A percentile compares a stretch with the other conserved stretches of the same genome.
These are phyloP conservation scores for Fusarium secorum DNA, from an alignment of 2,329 filamentous ascomycete genomes.

Conservation along the genomic window DNA sequence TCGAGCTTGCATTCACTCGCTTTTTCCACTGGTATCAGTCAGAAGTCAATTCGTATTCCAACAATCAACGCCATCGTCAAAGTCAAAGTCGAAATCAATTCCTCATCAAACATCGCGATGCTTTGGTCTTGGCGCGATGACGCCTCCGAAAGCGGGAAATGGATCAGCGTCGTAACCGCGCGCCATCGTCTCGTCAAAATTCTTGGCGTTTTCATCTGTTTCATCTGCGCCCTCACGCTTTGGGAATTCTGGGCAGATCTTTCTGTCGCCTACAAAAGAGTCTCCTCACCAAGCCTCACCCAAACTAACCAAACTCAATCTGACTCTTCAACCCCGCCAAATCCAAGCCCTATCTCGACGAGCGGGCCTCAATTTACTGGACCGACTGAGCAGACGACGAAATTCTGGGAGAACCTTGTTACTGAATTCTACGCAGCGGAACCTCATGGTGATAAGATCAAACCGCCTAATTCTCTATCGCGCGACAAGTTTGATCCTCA, in stretches of 20 bases:
- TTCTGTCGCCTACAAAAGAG: constrained; percentile 15
- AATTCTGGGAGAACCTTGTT: constrained; percentile 27
- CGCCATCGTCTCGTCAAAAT: constrained; percentile 21
- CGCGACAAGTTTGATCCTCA: constrained; percentile 31
- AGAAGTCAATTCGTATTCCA: no score
- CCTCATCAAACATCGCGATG: neutral
- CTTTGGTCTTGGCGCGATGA: constrained; percentile 8
- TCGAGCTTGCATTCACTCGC: neutral
- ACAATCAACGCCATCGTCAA: neutral
- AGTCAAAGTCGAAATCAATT: neutral
- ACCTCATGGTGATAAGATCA: constrained; percentile 21
- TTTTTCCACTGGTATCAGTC: neutral
- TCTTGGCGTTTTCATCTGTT: constrained; percentile 14
- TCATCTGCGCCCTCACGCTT: constrained; percentile 22
- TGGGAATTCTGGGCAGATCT: constrained; percentile 33
- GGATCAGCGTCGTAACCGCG: neutral
- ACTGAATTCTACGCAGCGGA: constrained; percentile 16
- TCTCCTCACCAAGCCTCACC: neutral
- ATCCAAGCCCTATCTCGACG: neutral
- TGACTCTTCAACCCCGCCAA: neutral
- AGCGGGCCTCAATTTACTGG: constrained; percentile 12
- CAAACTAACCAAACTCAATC: neutral
- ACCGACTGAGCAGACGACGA: constrained; percentile 16
- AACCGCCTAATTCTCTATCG: constrained; percentile 7
- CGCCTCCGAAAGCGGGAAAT: neutral